Base-by-base conservation (phyloP, 192 early-diverging fungal species). In the Dissophora ornata region DNA sequence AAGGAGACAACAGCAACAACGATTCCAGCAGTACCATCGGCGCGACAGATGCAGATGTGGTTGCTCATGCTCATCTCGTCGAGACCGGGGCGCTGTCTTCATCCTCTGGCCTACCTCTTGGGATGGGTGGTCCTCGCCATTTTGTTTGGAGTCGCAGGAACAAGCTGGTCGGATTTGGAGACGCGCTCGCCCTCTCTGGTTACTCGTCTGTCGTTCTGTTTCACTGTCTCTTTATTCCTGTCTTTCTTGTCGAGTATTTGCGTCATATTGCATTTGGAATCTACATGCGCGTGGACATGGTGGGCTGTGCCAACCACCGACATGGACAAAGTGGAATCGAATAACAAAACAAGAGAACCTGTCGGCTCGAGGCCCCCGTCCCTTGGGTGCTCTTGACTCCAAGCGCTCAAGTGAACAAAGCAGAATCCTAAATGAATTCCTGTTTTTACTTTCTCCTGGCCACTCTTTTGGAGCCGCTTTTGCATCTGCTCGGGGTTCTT, bases 391-490 rank as follows among this genome's bases (percentile, higher is more conserved):
- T 33, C 26, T 53, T 51, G 47, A 18, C 19, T 49, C 18, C 45
- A 15, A 51, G 28, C n/a, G n/a, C n/a, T n/a, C n/a, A n/a, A n/a
- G n/a, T n/a, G n/a, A n/a, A n/a, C n/a, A n/a, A 41, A 41, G 36
- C 54, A 56, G 33, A 49, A 47, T 49, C 30, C 30, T 21, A 49
- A 36, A 34, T 19, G 22, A 49, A 61, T 61, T 61, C 58, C 58
- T 25, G 46, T 49, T 36, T 36, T 61, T 26, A 33, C 58, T 36
- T 18, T 51, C 22, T 51, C 22, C 7, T 15, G 22, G 46, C 46
- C n/a, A n/a, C n/a, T n/a, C n/a, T n/a, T n/a, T n/a, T n/a, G n/a
- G n/a, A n/a, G n/a, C n/a, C n/a, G n/a, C n/a, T n/a, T n/a, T n/a
- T n/a, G n/a, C n/a, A n/a, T n/a, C n/a, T n/a, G n/a, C n/a, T n/a